Conservation (phyloP, 176 grass and related monocot genomes). For the Poa annua region DNA sequence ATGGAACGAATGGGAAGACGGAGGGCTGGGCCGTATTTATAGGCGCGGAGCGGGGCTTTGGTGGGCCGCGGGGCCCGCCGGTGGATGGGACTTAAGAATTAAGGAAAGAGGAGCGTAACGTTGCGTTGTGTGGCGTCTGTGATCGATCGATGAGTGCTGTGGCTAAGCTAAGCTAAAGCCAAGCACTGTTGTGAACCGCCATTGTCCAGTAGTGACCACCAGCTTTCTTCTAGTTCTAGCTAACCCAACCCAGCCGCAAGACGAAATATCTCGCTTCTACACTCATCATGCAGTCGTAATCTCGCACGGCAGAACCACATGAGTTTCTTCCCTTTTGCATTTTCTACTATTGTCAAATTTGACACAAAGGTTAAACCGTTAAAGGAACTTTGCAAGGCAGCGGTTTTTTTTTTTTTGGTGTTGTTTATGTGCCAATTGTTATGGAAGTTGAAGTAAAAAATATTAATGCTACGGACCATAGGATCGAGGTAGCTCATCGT, state of each 20-base stretch:
- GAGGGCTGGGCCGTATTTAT: constrained; percentile 52
- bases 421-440: background rate
- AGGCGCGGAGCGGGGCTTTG: background rate
- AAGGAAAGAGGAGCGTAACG: constrained; percentile 25
- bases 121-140: background rate
- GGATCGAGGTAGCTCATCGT: background rate
- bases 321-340: background rate
- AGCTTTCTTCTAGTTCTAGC: background rate
- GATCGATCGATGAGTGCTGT: background rate
- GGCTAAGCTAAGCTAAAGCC: constrained; percentile 29
- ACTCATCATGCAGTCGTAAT: background rate
- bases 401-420: no score
- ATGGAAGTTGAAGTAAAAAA: background rate
- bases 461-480: background rate
- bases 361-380: background rate
- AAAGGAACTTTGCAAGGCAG: background rate
- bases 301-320: background rate
- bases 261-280: background rate
- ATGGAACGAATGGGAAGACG: constrained; percentile 56
- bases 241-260: background rate
- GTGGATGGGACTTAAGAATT: constrained; percentile 50
- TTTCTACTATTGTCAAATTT: background rate
- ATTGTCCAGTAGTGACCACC: background rate
- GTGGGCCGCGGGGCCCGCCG: constrained; percentile 4
- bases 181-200: background rate